Evolutionary conservation across 2,329 filamentous ascomycete species (phyloP), one percentile per base, ranked within the genome.

Genomic region (Fusarium agapanthi): DNA sequence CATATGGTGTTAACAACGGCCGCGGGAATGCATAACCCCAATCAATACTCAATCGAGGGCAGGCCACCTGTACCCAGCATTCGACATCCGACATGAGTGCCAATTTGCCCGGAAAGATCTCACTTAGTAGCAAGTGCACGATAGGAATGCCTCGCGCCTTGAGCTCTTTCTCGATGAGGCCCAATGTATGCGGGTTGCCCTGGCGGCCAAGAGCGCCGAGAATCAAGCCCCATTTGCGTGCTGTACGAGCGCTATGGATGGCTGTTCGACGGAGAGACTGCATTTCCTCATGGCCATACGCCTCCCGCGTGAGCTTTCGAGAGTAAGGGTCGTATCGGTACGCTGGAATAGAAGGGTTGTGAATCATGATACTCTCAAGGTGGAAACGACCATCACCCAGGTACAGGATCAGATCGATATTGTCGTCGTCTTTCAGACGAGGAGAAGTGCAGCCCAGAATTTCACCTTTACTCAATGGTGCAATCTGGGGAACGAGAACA

Each of bases 281-380:
- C 88, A 99, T 96, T 79, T 97, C 95, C 30, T 93, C 89, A 81
- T 99, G 96, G 45, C 93, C 93, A 82, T 99, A 99, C 30, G 89
- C 92, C 83, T 99, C 97, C 73, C 93, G 91, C 5, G 95, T 98
- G 34, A 99, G 88, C 65, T 93, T 94, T 55, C 95, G 90, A 16
- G 95, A 96, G 84, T 99, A 99, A 0, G 97, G 96, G 79, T 99
- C 96, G 82, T 99, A 99, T 72, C 96, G 90, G 83, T 98, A 99
- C 5, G 97, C 95, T 2, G 95, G 93, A 40, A 98, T 89, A 10
- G 86, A 84, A 0, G 97, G 96, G 83, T 99, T 99, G 80, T 98
- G 96, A 74, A 99, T 99, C 95, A 99, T 99, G 78, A 97, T 95
- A 78, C 94, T 97, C 83, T 99, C 96, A 47, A 99, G 92, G 81